Conservation (phyloP, 148 eudicot species). For the Vaccinium myrtillus region DNA sequence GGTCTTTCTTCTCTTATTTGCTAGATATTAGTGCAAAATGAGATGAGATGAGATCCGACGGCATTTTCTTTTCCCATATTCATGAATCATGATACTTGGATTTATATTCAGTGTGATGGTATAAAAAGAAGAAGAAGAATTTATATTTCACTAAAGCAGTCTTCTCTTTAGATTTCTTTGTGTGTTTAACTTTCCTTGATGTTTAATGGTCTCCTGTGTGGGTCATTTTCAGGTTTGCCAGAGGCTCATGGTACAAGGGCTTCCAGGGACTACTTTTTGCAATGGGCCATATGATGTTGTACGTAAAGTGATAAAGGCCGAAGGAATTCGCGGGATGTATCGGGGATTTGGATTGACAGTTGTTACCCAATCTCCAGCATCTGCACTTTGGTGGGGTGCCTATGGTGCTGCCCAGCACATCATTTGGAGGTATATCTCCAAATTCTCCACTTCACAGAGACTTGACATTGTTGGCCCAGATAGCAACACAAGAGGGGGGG, state of each 20-base stretch:
- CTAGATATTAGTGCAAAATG: neutral
- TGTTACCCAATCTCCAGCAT: slow-evolving; percentile 66
- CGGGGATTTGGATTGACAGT: slow-evolving; percentile 75
- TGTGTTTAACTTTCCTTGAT: slow-evolving; percentile 1
- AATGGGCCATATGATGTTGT: slow-evolving; percentile 59
- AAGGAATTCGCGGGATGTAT: slow-evolving; percentile 72
- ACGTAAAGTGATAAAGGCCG: slow-evolving; percentile 48
- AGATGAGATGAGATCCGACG: neutral
- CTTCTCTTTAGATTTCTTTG: slow-evolving; percentile 3
- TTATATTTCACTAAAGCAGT: neutral
- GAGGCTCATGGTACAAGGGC: slow-evolving; percentile 77
- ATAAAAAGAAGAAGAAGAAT: neutral
- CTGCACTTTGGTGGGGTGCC: slow-evolving; percentile 88
- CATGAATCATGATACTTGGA: neutral
- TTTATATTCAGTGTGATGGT: neutral
- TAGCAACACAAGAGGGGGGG: too few species aligned
- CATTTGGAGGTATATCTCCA: slow-evolving; percentile 59
- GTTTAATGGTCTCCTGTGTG: neutral
- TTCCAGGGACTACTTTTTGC: slow-evolving; percentile 55
- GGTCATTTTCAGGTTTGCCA: slow-evolving; percentile 46
- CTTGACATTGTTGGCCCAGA: too few species aligned
- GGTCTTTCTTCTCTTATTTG: neutral
- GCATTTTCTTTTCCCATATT: neutral
- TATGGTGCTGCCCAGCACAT: slow-evolving; percentile 72
- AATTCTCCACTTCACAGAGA: neutral